These are phyloP conservation scores for Gynochthodes officinalis DNA, from an alignment of 257 asterid species.

Conservation along the genomic window DNA sequence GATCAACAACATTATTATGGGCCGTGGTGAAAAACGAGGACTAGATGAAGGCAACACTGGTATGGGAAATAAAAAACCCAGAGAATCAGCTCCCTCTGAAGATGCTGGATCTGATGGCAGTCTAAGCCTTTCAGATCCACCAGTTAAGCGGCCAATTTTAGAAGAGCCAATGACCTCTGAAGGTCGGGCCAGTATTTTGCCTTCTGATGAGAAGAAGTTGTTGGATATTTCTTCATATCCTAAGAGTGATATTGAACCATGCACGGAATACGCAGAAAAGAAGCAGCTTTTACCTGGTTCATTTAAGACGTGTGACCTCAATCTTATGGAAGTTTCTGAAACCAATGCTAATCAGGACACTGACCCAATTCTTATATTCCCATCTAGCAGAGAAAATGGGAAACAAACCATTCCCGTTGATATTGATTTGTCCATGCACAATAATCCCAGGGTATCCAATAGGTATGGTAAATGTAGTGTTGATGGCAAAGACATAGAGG, in stretches of 20 bases:
- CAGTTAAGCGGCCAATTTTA: conserved; percentile 35
- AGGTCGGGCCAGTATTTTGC: conserved; percentile 24
- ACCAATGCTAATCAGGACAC: conserved; percentile 45
- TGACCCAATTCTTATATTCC: conserved; percentile 38
- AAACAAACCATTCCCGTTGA: conserved; percentile 45
- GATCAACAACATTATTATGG: conserved; percentile 34
- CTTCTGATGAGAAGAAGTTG: conserved; percentile 48
- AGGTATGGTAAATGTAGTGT: conserved; percentile 41
- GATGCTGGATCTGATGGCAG: conserved; percentile 32
- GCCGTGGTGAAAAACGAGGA: conserved; percentile 58
- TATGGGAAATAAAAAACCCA: conserved; percentile 51
- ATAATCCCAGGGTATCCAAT: conserved; percentile 30
- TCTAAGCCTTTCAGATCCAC: conserved; percentile 37
- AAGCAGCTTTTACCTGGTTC: conserved; percentile 65
- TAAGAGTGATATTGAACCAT: conserved; percentile 32
- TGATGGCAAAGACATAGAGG: conserved; percentile 59
- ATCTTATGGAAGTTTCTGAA: conserved; percentile 70
- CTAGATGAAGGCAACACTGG: conserved; percentile 35
- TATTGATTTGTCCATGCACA: conserved; percentile 67
- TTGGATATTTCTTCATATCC: conserved; percentile 48
- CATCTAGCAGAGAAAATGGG: conserved; percentile 39
- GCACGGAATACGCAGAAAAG: conserved; percentile 48
- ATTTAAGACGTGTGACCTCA: conserved; percentile 84
- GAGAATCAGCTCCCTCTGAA: conserved; percentile 39
- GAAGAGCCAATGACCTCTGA: conserved; percentile 45